Percentiles rank a stretch among this genome's conserved stretches.
These are phyloP conservation scores for Fonsecaea erecta DNA, from an alignment of 2,329 filamentous ascomycete species.

Conservation along the genomic window DNA sequence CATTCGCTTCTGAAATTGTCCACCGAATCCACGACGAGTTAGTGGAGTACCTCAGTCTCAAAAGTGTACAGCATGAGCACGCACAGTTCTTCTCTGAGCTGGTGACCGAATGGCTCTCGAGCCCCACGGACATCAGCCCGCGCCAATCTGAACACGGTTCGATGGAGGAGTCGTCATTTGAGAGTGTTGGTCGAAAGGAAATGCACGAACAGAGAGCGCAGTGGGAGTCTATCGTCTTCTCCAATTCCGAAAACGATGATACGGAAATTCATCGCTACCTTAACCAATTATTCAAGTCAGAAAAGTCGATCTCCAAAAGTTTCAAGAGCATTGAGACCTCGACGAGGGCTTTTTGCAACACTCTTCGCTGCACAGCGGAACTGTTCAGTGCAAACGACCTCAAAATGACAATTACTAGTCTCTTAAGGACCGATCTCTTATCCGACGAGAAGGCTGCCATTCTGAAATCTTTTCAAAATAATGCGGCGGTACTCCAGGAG, in stretches of 20 bases:
- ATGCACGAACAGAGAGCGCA: conserved; percentile 58
- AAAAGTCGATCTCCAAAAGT: conserved; percentile 47
- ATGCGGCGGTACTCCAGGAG: conserved; percentile 56
- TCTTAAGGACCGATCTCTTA: conserved; percentile 58
- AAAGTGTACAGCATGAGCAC: conserved; percentile 61
- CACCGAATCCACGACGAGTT: conserved; percentile 55
- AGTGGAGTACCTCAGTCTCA: conserved; percentile 53
- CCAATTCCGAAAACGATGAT: conserved; percentile 52
- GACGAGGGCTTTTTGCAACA: conserved; percentile 47
- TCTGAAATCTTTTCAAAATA: conserved; percentile 57
- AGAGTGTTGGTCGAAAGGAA: conserved; percentile 57
- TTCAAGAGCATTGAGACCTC: conserved; percentile 49
- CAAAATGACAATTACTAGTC: conserved; percentile 53
- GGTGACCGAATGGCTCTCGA: conserved; percentile 59
- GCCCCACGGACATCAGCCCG: conserved; percentile 38
- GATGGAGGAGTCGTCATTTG: conserved; percentile 46
- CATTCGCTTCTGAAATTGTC: conserved; percentile 55
- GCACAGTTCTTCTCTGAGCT: conserved; percentile 61
- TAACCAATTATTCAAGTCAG: conserved; percentile 55
- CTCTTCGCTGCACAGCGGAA: conserved; percentile 38
- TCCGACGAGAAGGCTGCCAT: conserved; percentile 57
- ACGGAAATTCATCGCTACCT: conserved; percentile 57
- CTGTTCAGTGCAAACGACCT: conserved; percentile 52
- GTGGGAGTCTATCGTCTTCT: conserved; percentile 64
- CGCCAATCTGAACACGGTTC: conserved; percentile 33